Percentiles rank a stretch among this genome's conserved stretches.
Evolutionary conservation across 2,329 filamentous ascomycete genomes (phyloP).

Genomic region (Pyrenochaeta sp.): DNA sequence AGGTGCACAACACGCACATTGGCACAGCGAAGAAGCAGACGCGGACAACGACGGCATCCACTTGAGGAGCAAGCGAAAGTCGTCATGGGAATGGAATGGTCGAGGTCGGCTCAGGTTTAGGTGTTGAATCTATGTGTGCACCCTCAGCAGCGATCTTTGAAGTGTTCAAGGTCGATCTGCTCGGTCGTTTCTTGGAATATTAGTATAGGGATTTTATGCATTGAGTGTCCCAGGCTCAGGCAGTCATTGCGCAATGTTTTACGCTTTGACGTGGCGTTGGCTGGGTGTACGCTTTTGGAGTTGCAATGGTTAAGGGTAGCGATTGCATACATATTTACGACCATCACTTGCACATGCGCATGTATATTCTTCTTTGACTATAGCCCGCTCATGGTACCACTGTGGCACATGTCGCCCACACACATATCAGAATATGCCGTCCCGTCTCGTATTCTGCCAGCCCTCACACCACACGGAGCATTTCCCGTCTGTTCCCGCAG

Average conservation of each 20-base stretch:
- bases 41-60: constrained; percentile 56
- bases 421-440: not conserved
- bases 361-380: not conserved
- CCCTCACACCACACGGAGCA: not conserved
- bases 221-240: too few relatives aligned
- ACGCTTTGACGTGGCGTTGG: too few relatives aligned
- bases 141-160: constrained; percentile 18
- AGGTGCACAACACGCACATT: constrained; percentile 93
- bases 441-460: not conserved
- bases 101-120: not conserved
- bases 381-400: too few relatives aligned
- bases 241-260: too few relatives aligned
- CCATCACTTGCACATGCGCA: not conserved
- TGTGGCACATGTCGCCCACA: too few relatives aligned
- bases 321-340: not conserved
- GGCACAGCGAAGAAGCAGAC: constrained; percentile 83
- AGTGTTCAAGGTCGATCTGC: constrained; percentile 28
- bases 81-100: not conserved
- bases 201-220: not conserved
- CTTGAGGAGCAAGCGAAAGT: not conserved
- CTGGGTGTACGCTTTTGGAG: too few relatives aligned
- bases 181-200: not conserved
- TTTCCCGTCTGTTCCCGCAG: not conserved
- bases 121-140: not conserved
- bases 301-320: not conserved